Conservation (phyloP, 2,329 filamentous ascomycete genomes). For the Incumbomyces lentus region DNA sequence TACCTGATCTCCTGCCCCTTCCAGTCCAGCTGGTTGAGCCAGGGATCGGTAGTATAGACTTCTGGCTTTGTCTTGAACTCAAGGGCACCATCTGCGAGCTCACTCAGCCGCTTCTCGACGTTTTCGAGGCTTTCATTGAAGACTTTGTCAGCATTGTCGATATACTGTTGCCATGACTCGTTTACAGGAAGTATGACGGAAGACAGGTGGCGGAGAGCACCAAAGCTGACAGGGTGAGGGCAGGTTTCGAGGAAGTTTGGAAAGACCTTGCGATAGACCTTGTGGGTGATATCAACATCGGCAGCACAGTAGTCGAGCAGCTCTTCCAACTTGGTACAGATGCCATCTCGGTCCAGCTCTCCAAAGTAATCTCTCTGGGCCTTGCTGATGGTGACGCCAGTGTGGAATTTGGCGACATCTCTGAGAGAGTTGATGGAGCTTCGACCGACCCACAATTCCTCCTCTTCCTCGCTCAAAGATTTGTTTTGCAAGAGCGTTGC, state of each 20-base stretch:
- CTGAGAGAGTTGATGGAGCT: conserved; percentile 92
- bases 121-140: conserved; percentile 67
- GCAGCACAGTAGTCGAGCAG: conserved; percentile 89
- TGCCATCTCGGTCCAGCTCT: conserved; percentile 60
- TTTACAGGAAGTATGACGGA: conserved; percentile 87
- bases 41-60: conserved; percentile 69
- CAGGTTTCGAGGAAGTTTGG: conserved; percentile 81
- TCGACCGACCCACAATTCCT: conserved; percentile 88
- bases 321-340: conserved; percentile 63
- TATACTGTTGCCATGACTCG: conserved; percentile 75
- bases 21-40: conserved; percentile 93
- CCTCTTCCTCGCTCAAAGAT: conserved; percentile 66
- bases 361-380: conserved; percentile 76
- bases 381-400: conserved; percentile 86
- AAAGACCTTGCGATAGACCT: conserved; percentile 88
- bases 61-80: conserved; percentile 59
- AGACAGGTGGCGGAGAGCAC: conserved; percentile 82
- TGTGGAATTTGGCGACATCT: conserved; percentile 94
- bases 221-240: conserved; percentile 95
- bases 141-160: conserved; percentile 71
- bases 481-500: conserved; percentile 59
- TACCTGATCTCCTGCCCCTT: conserved; percentile 83
- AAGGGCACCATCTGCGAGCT: conserved; percentile 66
- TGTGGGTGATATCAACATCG: conserved; percentile 85
- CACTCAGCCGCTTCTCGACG: conserved; percentile 65